A percentile compares a stretch with the other conserved stretches of the same genome.
phyloP scores from a whole-genome alignment of 371 early-diverging fungal species.

The Phascolomyces articulosus region DNA sequence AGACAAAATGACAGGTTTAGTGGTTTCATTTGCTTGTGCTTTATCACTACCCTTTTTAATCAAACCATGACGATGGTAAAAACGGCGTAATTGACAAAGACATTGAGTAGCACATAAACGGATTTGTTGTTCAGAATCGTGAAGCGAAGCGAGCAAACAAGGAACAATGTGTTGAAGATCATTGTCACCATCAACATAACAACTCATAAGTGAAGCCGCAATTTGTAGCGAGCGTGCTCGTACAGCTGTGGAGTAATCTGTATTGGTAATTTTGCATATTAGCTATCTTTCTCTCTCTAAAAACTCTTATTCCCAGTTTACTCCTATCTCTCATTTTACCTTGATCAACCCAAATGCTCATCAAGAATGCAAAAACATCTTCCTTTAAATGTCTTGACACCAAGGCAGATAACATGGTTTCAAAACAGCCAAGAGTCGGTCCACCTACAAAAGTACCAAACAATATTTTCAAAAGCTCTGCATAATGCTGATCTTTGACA shows the following conservation, averaged over 20 bases:
- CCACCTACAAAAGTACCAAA: constrained; percentile 53
- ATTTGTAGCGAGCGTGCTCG: constrained; percentile 69
- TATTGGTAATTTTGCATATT: too few relatives aligned
- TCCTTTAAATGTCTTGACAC: constrained; percentile 56
- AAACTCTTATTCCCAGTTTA: too few relatives aligned
- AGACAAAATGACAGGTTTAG: constrained; percentile 51
- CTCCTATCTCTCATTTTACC: not conserved
- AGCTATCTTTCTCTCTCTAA: too few relatives aligned
- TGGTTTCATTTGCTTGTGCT: constrained; percentile 25
- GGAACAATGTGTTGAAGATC: constrained; percentile 89
- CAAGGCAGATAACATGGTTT: constrained; percentile 55
- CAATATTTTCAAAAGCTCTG: constrained; percentile 13
- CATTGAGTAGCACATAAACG: constrained; percentile 64
- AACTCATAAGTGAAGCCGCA: constrained; percentile 58
- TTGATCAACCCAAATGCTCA: constrained; percentile 58
- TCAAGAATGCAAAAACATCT: constrained; percentile 69
- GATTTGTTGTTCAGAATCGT: constrained; percentile 50
- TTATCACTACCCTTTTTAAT: constrained; percentile 20
- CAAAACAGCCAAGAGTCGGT: constrained; percentile 46
- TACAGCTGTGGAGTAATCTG: constrained; percentile 29
- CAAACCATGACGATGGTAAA: not conserved
- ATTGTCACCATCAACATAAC: constrained; percentile 34
- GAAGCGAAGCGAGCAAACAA: constrained; percentile 67
- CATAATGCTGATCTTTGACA: not conserved
- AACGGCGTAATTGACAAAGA: constrained; percentile 47